phyloP scores from a whole-genome alignment of 441 rosid species.

The Adansonia madagascariensis region DNA sequence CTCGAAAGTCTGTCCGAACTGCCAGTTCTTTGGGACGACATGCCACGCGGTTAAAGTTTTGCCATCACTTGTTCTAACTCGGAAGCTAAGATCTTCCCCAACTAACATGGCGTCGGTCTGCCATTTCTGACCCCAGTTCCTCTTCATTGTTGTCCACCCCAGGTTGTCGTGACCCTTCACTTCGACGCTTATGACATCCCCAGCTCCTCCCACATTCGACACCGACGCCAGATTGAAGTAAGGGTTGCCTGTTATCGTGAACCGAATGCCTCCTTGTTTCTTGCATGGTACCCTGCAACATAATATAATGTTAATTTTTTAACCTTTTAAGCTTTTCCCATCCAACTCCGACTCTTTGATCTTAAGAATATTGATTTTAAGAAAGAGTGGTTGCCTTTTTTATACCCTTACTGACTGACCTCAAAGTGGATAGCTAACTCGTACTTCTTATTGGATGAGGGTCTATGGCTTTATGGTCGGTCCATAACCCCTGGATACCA shows the following conservation, averaged over 20 bases:
- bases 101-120: constrained; percentile 38
- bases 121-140: constrained; percentile 60
- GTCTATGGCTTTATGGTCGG: too few relatives aligned
- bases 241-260: constrained; percentile 51
- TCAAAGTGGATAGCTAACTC: too few relatives aligned
- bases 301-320: background rate
- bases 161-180: constrained; percentile 49
- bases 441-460: too few relatives aligned
- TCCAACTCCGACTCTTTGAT: too few relatives aligned
- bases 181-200: constrained; percentile 42
- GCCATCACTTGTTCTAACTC: constrained; percentile 50
- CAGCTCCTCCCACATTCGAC: constrained; percentile 58
- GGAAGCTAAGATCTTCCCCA: constrained; percentile 48
- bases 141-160: constrained; percentile 47
- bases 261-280: constrained; percentile 58
- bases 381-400: too few relatives aligned
- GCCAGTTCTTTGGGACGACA: constrained; percentile 50
- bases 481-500: too few relatives aligned
- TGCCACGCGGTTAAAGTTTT: constrained; percentile 44
- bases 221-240: constrained; percentile 48
- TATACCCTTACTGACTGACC: too few relatives aligned
- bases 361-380: too few relatives aligned
- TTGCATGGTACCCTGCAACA: constrained; percentile 56
- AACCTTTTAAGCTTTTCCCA: too few relatives aligned
- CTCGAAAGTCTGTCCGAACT: constrained; percentile 50